Evolutionary conservation across 257 asterid genomes (phyloP), one percentile per base, ranked within the genome.

Genomic region (Ajuga chamaepitys): DNA sequence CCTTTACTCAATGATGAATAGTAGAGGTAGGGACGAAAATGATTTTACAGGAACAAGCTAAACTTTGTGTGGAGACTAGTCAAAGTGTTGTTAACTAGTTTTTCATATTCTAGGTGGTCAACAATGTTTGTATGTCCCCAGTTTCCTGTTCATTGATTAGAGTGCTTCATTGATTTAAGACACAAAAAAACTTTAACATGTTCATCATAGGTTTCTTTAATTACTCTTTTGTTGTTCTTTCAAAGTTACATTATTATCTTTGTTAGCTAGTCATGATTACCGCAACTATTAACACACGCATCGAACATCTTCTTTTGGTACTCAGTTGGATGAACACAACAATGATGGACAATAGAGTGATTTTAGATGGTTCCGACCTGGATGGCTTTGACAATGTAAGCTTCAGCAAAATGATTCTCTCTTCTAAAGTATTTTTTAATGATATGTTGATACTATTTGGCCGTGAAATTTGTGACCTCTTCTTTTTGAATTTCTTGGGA

Each of bases 321-420:
- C 65, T 41, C 96, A 93, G 99, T 74, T 93, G 97, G 99, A 76
- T 89, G 77, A 93, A 89, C 83, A 89, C 99, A 12, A 72, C 91
- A 56, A 77, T 93, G 96, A 89, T 89, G 94, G 97, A 87, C 78
- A 93, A 89, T 74, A 77, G 95, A 77, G 68, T 80, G 81, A 75
- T 74, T 63, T 76, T 93, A 64, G 79, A 74, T 59, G 78, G 73
- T 53, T 76, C 85, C 1, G 81, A 83, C 56, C 84, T 89, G 38
- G 97, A 93, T 81, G 95, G 75, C 74, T 93, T 93, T 68, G 95
- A 87, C 63, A 89, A 80, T 57, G 97, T 93, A 83, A 78, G 80
- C 58, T 70, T 50, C 66, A 26, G 16, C 25, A 26, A 58, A 14
- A 44, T 22, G 67, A 16, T 13, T 54, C 21, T 38, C 60, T 41